Conservation (phyloP, 2,329 filamentous ascomycete species). For the Plectosphaerella plurivora region DNA sequence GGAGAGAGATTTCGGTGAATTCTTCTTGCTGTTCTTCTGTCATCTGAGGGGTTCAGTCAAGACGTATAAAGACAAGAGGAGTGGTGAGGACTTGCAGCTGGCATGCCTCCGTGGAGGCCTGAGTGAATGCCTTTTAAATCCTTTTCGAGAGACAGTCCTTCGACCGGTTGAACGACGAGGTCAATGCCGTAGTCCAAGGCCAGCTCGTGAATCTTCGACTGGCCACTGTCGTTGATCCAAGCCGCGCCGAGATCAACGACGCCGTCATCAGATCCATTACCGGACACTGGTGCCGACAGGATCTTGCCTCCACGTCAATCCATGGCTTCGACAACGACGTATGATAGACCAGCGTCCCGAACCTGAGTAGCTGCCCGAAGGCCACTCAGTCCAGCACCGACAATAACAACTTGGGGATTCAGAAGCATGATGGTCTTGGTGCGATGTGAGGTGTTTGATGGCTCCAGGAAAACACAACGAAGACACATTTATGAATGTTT, state of each 20-base stretch:
- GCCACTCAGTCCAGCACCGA: constrained; percentile 18
- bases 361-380: constrained; percentile 16
- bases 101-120: constrained; percentile 14
- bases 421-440: not conserved
- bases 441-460: not conserved
- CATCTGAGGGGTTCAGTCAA: not conserved
- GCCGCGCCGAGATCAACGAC: constrained; percentile 10
- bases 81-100: not conserved
- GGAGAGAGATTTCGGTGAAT: not conserved
- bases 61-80: not conserved
- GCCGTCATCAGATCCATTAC: not conserved
- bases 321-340: constrained; percentile 17
- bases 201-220: constrained; percentile 1
- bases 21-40: not conserved
- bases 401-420: constrained; percentile 14
- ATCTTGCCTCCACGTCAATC: constrained; percentile 11
- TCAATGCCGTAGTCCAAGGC: not conserved
- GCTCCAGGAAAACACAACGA: too few relatives aligned
- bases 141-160: constrained; percentile 6
- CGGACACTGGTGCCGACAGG: constrained; percentile 5
- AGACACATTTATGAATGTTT: too few relatives aligned
- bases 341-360: constrained; percentile 16
- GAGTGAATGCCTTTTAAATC: constrained; percentile 10
- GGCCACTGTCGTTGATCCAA: constrained; percentile 14
- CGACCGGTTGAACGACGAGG: not conserved